Evolutionary conservation across 306 rosid genomes (phyloP), one percentile per base, ranked within the genome.

Genomic region (Prunus salicina): DNA sequence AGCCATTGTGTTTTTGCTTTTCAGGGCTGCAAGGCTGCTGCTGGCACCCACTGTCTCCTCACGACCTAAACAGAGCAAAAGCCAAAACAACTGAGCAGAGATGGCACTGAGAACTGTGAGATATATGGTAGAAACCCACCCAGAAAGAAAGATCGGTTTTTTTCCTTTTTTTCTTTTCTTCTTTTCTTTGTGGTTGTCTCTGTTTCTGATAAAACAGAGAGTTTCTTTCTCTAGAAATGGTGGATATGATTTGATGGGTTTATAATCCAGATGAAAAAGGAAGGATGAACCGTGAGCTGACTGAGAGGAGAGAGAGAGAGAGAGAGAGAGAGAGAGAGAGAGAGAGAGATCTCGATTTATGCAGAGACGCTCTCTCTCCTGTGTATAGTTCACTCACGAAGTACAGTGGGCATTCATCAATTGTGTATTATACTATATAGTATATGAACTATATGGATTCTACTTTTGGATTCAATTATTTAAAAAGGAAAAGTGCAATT

Each of bases 301-400:
- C 62, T 47, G 24, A 41, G 28, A 61, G 64, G 34, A 3, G 38
- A 32, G 38, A 2, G 34, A 32, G 75, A 10, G 55, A 27, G 24
- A 66, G 52, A 38, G 51, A 85, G 88, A 77, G 71, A 79, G 72
- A 72, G 25, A 64, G 55, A 27, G 24, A 66, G 52, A 38, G 51
- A 85, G 88, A 77, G 71, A 79, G 72, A 72, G 25, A 64, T 63
- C 81, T 84, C 69, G 82, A 67, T 72, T 72, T 66, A 71, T 50
- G 84, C 74, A 69, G 76, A 64, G 83, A 87, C 77, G 71, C 84
- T 82, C 84, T 75, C 11, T 22, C 24, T 13, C 24, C 24, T 57
- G 1, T 71, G 12, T 73, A 56, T 43, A 73, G 74, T 63, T 78
- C 90, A 86, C 82, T 78, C 90, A 86, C 82, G 51, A 80, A 81